Conservation (phyloP, 208 protist species). For the Crithidia sp. region DNA sequence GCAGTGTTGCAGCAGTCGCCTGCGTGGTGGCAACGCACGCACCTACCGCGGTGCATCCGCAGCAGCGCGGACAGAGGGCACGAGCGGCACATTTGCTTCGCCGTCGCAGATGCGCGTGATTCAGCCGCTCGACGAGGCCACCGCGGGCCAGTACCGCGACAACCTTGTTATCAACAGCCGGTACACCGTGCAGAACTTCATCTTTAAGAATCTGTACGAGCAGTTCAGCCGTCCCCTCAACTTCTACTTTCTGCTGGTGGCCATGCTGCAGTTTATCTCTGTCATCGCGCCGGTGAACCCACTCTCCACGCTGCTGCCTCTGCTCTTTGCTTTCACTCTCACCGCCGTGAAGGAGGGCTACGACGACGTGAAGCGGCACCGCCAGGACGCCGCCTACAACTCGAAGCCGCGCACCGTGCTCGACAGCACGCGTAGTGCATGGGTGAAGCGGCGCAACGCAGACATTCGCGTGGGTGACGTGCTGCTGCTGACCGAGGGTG, state of each 20-base stretch:
- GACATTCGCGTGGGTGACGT: constrained; percentile 88
- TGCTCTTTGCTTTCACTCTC: constrained; percentile 93
- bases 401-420: constrained; percentile 51
- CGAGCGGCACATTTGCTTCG: not conserved
- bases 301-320: constrained; percentile 89
- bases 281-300: constrained; percentile 93
- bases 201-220: constrained; percentile 96
- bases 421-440: constrained; percentile 24
- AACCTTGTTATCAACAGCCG: constrained; percentile 94
- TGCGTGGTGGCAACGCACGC: not conserved
- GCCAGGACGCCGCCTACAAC: constrained; percentile 85
- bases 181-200: constrained; percentile 95
- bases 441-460: constrained; percentile 46
- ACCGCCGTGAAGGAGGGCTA: constrained; percentile 95
- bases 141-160: constrained; percentile 50
- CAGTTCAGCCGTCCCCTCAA: constrained; percentile 96
- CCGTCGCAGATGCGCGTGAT: constrained; percentile 45
- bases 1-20: constrained; percentile 7
- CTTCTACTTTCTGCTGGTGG: constrained; percentile 97
- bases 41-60: not conserved
- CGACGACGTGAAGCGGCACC: constrained; percentile 93
- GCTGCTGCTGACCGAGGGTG: constrained; percentile 63
- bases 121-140: constrained; percentile 40
- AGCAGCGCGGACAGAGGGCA: not conserved
- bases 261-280: constrained; percentile 91